Percentiles rank a stretch among this genome's conserved stretches.
These are phyloP conservation scores for Microcyclospora tardicrescens DNA, from an alignment of 2,329 filamentous ascomycete genomes.

Conservation along the genomic window DNA sequence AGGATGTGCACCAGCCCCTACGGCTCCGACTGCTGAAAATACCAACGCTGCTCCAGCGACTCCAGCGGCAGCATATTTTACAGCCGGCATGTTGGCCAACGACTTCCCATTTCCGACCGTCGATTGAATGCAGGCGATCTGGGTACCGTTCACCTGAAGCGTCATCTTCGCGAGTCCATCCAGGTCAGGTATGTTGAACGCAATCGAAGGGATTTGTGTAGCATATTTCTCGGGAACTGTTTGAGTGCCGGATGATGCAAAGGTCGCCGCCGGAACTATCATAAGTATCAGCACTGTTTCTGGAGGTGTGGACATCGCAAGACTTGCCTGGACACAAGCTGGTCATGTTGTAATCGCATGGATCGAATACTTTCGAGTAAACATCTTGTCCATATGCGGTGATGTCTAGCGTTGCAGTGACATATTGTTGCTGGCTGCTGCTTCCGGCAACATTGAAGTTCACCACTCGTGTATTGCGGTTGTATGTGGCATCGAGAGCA, in stretches of 20 bases:
- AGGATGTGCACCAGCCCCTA: slow-evolving; percentile 41
- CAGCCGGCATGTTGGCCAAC: slow-evolving; percentile 51
- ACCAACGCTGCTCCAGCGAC: slow-evolving; percentile 73
- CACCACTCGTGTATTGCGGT: slow-evolving; percentile 59
- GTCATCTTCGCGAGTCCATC: slow-evolving; percentile 71
- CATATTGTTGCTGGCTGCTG: slow-evolving; percentile 62
- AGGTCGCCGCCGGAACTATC: slow-evolving; percentile 58
- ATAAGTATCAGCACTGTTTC: slow-evolving; percentile 10
- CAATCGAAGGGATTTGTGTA: slow-evolving; percentile 68
- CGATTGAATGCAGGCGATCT: slow-evolving; percentile 73
- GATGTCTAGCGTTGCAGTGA: slow-evolving; percentile 62
- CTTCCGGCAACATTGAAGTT: slow-evolving; percentile 72
- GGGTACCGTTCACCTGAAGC: slow-evolving; percentile 49
- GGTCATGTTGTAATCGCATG: slow-evolving; percentile 56
- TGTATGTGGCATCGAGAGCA: slow-evolving; percentile 64
- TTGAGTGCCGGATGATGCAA: slow-evolving; percentile 60
- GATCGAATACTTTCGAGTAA: slow-evolving; percentile 70
- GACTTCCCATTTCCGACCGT: slow-evolving; percentile 80
- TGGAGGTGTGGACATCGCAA: neutral
- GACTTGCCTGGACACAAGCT: slow-evolving; percentile 68
- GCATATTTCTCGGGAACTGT: slow-evolving; percentile 59
- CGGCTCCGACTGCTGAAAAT: slow-evolving; percentile 55
- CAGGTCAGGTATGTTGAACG: slow-evolving; percentile 82
- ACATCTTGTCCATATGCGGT: slow-evolving; percentile 73
- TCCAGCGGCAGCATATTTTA: slow-evolving; percentile 72